Evolutionary conservation across 345 rosid genomes (phyloP), one percentile per base, ranked within the genome.

Genomic region (Jatropha curcas): DNA sequence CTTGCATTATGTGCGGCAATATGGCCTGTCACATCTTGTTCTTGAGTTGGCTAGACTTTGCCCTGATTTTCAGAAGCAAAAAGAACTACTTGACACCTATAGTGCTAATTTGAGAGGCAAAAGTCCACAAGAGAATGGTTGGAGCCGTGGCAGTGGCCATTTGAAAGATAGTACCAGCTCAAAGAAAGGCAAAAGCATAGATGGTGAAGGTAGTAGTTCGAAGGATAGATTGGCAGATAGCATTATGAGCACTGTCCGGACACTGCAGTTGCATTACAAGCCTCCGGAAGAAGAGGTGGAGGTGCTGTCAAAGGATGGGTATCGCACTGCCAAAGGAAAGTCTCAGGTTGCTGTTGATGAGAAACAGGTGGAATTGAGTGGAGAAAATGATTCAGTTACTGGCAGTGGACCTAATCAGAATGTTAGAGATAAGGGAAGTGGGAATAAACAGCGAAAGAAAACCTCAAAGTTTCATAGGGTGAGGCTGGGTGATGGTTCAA

Each of bases 11-110:
- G 98, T 88, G 62, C 67, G 70, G 75, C 88, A 86, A 45, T 93
- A 82, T 74, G 93, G 92, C 14, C 75, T 91, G 81, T 84, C 93
- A 10, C 94, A 90, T 86, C 86, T 93, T 65, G 84, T 90, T 75
- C 76, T 82, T 60, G 98, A 93, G 70, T 81, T 96, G 81, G 99
- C 98, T 76, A 86, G 88, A 70, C 89, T 93, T 34, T 88, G 88
- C 28, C 99, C 98, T 73, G 97, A 96, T 77, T 68, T 85, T 30
- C 87, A 70, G 73, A 96, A 91, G 82, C 97, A 93, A 84, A 86
- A 87, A 83, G 96, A 93, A 75, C 90, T 96, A 45, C 74, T 93
- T 71, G 95, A 91, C 60, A 77, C 82, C 20, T 85, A 93, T 76
- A 86, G 79, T 71, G 79, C 88, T 48, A 77, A 81, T 75, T 61